Percentiles rank a stretch among this genome's conserved stretches.
These are phyloP conservation scores for Metrosideros polymorpha DNA, from an alignment of 441 rosid species.

Conservation along the genomic window DNA sequence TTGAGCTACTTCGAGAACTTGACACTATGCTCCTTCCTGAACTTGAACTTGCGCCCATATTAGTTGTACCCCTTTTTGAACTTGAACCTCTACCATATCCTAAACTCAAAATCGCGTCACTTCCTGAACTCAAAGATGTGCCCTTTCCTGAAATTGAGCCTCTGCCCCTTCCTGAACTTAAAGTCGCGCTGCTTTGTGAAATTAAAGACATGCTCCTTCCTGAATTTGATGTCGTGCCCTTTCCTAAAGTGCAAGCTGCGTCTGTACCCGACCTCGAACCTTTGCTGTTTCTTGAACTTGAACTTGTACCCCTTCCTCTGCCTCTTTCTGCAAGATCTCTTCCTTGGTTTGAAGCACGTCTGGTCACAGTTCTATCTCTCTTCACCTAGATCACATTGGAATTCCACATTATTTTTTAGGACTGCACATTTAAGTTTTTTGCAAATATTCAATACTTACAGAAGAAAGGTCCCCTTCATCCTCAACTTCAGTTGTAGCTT, in stretches of 20 bases:
- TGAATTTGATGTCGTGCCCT: neutral
- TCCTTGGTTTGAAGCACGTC: neutral
- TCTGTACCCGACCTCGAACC: fast-evolving
- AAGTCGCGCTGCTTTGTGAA: fast-evolving
- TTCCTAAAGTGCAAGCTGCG: neutral
- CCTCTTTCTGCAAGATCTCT: neutral
- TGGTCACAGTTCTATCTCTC: neutral
- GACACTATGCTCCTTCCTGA: neutral
- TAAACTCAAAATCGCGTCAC: neutral
- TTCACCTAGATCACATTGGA: neutral
- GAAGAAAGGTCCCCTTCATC: neutral
- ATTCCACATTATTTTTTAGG: neutral
- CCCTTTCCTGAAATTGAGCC: neutral
- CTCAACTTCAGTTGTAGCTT: neutral
- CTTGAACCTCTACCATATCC: neutral
- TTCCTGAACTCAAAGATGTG: neutral
- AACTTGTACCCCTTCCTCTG: neutral
- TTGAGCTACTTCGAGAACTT: neutral
- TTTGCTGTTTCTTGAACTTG: neutral
- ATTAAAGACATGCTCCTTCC: neutral
- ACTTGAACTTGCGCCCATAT: neutral
- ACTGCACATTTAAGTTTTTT: no score
- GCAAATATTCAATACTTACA: neutral
- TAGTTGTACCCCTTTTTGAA: neutral
- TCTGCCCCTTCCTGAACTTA: neutral